A percentile compares a stretch with the other conserved stretches of the same genome.
Evolutionary conservation across 139 green algal species (phyloP).

Genomic region (Micractinium sp.): DNA sequence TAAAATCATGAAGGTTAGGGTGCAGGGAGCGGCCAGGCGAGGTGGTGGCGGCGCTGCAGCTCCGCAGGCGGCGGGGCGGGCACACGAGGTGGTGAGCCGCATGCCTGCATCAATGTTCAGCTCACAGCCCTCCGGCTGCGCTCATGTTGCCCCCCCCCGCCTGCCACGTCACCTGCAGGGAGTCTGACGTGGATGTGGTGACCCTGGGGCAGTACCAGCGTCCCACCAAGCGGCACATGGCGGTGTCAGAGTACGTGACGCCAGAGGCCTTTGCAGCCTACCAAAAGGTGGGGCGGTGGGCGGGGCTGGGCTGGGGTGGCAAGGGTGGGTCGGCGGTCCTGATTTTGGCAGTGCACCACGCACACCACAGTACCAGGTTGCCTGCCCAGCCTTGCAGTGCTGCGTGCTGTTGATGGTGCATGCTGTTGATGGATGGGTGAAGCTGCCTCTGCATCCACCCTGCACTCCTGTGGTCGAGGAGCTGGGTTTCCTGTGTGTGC

Average conservation of each 20-base stretch:
- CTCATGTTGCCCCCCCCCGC: background rate
- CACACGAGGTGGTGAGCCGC: background rate
- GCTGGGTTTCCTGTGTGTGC: background rate
- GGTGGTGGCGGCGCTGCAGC: background rate
- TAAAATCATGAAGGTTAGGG: background rate
- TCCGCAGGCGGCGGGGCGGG: too few species aligned
- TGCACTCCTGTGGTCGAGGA: too few species aligned
- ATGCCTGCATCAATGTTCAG: background rate
- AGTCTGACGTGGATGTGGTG: slow-evolving; percentile 73
- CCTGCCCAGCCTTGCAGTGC: too few species aligned
- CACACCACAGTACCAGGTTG: too few species aligned
- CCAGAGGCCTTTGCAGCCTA: slow-evolving; percentile 94
- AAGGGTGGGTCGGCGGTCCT: too few species aligned
- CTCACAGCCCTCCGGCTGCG: background rate
- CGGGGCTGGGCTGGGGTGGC: too few species aligned
- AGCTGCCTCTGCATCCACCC: too few species aligned
- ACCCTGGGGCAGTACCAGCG: slow-evolving; percentile 99
- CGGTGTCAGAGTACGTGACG: slow-evolving; percentile 97
- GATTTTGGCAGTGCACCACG: too few species aligned
- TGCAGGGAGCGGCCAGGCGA: background rate
- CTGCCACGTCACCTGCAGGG: slow-evolving; percentile 9
- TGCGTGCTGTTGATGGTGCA: too few species aligned
- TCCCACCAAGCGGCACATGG: slow-evolving; percentile 97
- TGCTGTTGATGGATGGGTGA: too few species aligned
- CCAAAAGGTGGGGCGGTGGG: slow-evolving; percentile 49